Percentiles rank a stretch among this genome's conserved stretches.
These are phyloP conservation scores for Dendrobium catenatum DNA, from an alignment of 106 monocot genomes.

Conservation along the genomic window DNA sequence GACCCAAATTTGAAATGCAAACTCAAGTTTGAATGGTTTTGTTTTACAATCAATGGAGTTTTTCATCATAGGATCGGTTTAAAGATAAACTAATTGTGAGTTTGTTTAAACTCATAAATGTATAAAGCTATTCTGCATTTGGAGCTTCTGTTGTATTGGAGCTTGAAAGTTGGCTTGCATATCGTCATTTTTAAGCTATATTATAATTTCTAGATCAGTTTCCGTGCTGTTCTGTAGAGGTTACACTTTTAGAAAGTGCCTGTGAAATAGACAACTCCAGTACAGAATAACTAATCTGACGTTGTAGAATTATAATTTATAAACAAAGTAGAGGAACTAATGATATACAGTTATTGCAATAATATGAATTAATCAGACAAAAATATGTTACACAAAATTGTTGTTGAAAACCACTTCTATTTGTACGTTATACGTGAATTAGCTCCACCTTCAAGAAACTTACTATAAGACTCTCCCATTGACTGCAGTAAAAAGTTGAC, in stretches of 20 bases:
- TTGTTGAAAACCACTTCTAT: neutral
- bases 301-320: neutral
- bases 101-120: too few species aligned
- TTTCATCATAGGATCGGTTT: too few species aligned
- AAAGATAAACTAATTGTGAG: too few species aligned
- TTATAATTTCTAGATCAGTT: too few species aligned
- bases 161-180: too few species aligned
- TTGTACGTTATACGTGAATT: neutral
- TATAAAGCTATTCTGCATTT: too few species aligned
- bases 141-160: too few species aligned
- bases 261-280: neutral
- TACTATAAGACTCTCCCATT: neutral
- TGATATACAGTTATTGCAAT: neutral
- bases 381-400: neutral
- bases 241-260: neutral
- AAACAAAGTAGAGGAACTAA: neutral
- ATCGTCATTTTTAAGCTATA: too few species aligned
- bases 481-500: neutral
- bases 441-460: neutral
- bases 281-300: neutral
- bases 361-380: constrained; percentile 1
- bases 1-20: too few species aligned
- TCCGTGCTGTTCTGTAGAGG: too few species aligned
- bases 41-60: too few species aligned
- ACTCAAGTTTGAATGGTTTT: too few species aligned